phyloP scores from a whole-genome alignment of 805 yeast species.

The Wickerhamiella brachini region DNA sequence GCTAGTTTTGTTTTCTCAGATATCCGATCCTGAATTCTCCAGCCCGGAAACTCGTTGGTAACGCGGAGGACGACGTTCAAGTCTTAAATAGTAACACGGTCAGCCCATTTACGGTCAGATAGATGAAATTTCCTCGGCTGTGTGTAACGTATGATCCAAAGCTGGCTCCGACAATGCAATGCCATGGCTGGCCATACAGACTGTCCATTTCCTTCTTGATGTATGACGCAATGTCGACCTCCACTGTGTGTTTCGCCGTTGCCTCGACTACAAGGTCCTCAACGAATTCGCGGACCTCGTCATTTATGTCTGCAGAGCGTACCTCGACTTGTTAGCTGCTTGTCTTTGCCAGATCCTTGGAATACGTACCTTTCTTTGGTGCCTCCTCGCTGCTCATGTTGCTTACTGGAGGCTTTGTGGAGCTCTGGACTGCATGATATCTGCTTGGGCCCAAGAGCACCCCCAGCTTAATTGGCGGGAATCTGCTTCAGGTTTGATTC shows the following conservation, averaged over 20 bases:
- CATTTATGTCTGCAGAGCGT: constrained; percentile 18
- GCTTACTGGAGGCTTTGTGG: not conserved
- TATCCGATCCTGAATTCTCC: no score
- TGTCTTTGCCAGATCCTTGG: not conserved
- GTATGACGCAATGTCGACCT: constrained; percentile 42
- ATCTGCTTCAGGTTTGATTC: no score
- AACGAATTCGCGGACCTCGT: constrained; percentile 11
- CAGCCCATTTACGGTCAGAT: constrained; percentile 32
- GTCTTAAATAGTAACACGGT: constrained; percentile 39
- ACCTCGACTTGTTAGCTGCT: constrained; percentile 6
- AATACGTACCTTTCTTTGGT: not conserved
- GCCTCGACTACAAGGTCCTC: constrained; percentile 29
- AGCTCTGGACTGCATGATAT: not conserved
- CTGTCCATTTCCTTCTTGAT: constrained; percentile 45
- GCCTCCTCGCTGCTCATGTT: not conserved
- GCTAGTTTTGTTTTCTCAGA: no score
- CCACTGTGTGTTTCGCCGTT: constrained; percentile 30
- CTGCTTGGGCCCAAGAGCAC: no score
- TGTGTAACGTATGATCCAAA: constrained; percentile 54
- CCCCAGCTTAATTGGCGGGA: no score
- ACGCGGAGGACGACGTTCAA: no score
- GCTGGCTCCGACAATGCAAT: constrained; percentile 45
- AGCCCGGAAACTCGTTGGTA: no score
- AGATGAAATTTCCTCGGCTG: constrained; percentile 38
- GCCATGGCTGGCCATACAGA: constrained; percentile 47